Conservation (phyloP, 2,329 filamentous ascomycete genomes). For the Fusarium goolgardi region DNA sequence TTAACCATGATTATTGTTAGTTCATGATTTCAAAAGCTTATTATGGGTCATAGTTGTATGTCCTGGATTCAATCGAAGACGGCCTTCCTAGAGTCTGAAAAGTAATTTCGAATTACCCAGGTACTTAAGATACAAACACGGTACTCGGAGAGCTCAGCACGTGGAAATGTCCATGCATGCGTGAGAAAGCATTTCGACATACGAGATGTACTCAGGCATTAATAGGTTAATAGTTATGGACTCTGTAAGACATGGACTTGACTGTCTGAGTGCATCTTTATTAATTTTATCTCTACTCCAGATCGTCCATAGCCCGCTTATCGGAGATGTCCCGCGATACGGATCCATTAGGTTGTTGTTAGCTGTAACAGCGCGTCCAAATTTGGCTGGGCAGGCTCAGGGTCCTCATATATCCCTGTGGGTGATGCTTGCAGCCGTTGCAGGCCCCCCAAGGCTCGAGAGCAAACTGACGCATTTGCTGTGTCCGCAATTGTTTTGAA, state of each 20-base stretch:
- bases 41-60: neutral
- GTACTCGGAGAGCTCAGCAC: neutral
- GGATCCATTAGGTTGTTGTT: constrained; percentile 10
- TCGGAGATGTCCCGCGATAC: constrained; percentile 44
- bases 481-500: constrained; percentile 12
- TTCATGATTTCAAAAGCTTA: constrained; percentile 10
- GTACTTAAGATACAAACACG: neutral
- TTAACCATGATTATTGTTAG: constrained; percentile 7
- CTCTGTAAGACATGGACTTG: neutral
- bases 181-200: neutral
- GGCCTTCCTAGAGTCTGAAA: neutral
- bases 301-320: constrained; percentile 40
- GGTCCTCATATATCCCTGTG: constrained; percentile 28
- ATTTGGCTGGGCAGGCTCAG: constrained; percentile 28
- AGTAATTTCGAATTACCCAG: neutral
- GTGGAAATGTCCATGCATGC: neutral
- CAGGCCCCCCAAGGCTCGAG: neutral
- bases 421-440: constrained; percentile 9
- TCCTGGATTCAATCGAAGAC: neutral
- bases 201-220: neutral
- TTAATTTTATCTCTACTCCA: constrained; percentile 3
- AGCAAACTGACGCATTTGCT: constrained; percentile 6
- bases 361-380: constrained; percentile 12
- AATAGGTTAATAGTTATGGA: neutral
- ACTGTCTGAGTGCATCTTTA: neutral